Percentiles rank a stretch among this genome's conserved stretches.
These are phyloP conservation scores for Mycena citricolor DNA, from an alignment of 1,284 basidiomycete genomes.

Conservation along the genomic window DNA sequence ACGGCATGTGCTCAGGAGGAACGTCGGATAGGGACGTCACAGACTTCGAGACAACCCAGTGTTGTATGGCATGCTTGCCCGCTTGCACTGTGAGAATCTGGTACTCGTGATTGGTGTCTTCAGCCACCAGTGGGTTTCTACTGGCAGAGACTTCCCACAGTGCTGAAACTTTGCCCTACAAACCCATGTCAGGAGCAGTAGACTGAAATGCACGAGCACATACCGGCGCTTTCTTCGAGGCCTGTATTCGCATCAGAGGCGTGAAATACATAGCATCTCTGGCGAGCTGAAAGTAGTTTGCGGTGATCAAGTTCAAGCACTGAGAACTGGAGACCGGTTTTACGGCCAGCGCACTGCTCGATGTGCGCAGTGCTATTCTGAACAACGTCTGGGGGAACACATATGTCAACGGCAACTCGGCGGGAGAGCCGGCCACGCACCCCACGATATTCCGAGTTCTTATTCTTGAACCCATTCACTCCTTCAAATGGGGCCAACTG, in stretches of 20 bases:
- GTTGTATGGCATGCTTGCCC: slow-evolving; percentile 2
- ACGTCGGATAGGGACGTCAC: slow-evolving; percentile 9
- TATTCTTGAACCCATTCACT: slow-evolving; percentile 37
- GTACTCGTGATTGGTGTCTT: background rate
- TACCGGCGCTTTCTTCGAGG: slow-evolving; percentile 9
- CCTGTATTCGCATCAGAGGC: slow-evolving; percentile 15
- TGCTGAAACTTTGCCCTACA: background rate
- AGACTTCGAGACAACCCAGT: slow-evolving; percentile 16
- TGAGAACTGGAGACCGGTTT: slow-evolving; percentile 3
- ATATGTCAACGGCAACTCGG: slow-evolving; percentile 3
- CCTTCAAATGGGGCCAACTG: slow-evolving; percentile 41
- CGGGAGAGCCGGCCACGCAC: slow-evolving; percentile 31
- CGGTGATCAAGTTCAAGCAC: slow-evolving; percentile 19
- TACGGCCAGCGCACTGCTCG: slow-evolving; percentile 11
- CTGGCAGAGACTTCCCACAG: slow-evolving; percentile 11
- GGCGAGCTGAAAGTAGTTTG: slow-evolving; percentile 19
- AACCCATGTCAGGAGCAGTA: slow-evolving; percentile 5
- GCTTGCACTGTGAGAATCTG: slow-evolving; percentile 2
- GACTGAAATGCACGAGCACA: background rate
- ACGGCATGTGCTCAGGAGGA: slow-evolving; percentile 7
- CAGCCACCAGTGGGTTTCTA: background rate
- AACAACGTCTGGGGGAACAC: slow-evolving; percentile 43
- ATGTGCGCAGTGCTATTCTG: slow-evolving; percentile 40
- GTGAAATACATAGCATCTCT: slow-evolving; percentile 24
- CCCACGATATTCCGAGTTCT: slow-evolving; percentile 34